phyloP scores from a whole-genome alignment of 495 filamentous ascomycete species.

The Hypomontagnella monticulosa region DNA sequence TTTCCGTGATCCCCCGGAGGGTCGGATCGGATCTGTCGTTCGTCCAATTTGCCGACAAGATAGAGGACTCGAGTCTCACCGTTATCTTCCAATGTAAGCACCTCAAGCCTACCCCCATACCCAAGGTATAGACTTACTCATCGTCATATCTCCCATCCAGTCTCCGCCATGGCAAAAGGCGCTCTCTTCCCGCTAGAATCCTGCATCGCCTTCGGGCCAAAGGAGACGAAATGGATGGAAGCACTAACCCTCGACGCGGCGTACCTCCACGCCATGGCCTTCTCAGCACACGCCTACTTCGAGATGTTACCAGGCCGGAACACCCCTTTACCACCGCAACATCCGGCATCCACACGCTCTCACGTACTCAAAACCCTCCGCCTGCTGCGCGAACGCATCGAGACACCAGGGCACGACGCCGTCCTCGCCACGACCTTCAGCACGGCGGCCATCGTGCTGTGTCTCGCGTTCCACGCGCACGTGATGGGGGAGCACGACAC shows the following conservation, averaged over 20 bases:
- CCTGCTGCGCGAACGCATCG: conserved; percentile 50
- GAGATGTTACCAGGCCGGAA: conserved; percentile 13
- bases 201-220: conserved; percentile 49
- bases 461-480: conserved; percentile 46
- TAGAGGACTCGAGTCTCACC: conserved; percentile 9
- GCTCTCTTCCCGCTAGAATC: conserved; percentile 51
- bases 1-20: conserved; percentile 8
- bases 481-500: conserved; percentile 43
- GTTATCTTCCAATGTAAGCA: conserved; percentile 39
- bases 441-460: conserved; percentile 48
- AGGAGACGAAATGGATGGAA: conserved; percentile 43
- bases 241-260: conserved; percentile 48
- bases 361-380: conserved; percentile 47
- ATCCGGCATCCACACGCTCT: background rate
- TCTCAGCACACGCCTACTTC: conserved; percentile 49
- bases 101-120: conserved; percentile 20
- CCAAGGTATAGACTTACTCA: no score
- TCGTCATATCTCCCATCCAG: conserved; percentile 29
- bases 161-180: conserved; percentile 53
- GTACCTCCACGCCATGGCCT: conserved; percentile 54
- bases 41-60: conserved; percentile 43
- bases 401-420: background rate
- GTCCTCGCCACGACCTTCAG: conserved; percentile 36
- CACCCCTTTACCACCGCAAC: background rate
- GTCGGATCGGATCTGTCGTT: conserved; percentile 41